Conservation (phyloP, 2,329 filamentous ascomycete genomes). For the Fusarium globosum region DNA sequence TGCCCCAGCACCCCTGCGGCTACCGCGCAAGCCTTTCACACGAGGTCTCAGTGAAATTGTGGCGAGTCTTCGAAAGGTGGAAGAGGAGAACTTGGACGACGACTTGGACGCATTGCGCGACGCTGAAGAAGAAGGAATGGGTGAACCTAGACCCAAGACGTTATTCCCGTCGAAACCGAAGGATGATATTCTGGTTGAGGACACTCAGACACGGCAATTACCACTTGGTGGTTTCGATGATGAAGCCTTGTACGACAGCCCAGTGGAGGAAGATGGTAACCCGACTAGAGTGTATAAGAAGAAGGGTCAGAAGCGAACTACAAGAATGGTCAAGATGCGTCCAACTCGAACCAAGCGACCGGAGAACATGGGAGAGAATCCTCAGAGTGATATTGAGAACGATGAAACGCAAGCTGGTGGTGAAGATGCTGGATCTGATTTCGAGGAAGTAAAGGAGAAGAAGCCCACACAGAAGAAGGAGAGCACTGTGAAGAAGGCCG, state of each 20-base stretch:
- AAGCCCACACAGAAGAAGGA: slow-evolving; percentile 50
- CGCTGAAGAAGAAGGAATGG: slow-evolving; percentile 65
- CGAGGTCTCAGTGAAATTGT: slow-evolving; percentile 80
- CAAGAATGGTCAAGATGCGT: slow-evolving; percentile 73
- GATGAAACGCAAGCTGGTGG: slow-evolving; percentile 48
- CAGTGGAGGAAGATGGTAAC: slow-evolving; percentile 66
- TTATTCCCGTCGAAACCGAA: slow-evolving; percentile 41
- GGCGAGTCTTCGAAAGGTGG: slow-evolving; percentile 74
- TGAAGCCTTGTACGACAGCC: slow-evolving; percentile 67
- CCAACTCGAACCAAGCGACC: slow-evolving; percentile 64
- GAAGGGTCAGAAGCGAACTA: slow-evolving; percentile 85
- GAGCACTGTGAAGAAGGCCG: slow-evolving; percentile 61
- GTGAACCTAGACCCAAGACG: slow-evolving; percentile 34
- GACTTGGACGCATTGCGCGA: slow-evolving; percentile 81
- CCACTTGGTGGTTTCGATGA: slow-evolving; percentile 73
- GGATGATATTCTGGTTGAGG: slow-evolving; percentile 56
- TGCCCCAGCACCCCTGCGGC: slow-evolving; percentile 60
- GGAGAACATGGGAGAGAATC: slow-evolving; percentile 44
- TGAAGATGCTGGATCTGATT: slow-evolving; percentile 34
- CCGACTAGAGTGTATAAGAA: slow-evolving; percentile 79
- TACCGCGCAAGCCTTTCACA: slow-evolving; percentile 71
- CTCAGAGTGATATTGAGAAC: slow-evolving; percentile 50
- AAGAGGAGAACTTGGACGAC: slow-evolving; percentile 77
- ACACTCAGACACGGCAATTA: slow-evolving; percentile 55
- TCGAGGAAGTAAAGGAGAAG: slow-evolving; percentile 28